Evolutionary conservation across 208 protist genomes (phyloP).

Genomic region (Trypanosoma congolense): DNA sequence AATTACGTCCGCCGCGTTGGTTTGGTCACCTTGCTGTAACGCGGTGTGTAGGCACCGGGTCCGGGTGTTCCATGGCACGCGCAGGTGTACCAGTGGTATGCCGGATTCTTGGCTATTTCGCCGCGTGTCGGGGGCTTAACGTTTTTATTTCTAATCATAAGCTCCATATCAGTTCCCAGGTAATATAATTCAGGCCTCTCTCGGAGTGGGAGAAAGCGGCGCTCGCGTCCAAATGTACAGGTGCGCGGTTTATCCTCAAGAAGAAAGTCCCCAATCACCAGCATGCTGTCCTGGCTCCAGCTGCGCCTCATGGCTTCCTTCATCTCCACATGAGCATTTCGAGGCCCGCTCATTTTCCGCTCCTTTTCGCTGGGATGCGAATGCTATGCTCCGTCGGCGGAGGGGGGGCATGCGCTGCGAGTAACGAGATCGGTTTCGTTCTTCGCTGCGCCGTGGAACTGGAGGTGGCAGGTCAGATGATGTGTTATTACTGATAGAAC

Average conservation of each 20-base stretch:
- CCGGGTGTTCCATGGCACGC: conserved; percentile 39
- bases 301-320: conserved; percentile 46
- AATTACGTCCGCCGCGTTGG: conserved; percentile 16
- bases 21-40: conserved; percentile 59
- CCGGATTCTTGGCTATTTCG: conserved; percentile 19
- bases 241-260: conserved; percentile 41
- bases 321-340: conserved; percentile 40
- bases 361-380: conserved; percentile 30
- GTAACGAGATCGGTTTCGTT: background rate
- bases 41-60: conserved; percentile 75
- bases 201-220: conserved; percentile 54
- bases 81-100: conserved; percentile 20
- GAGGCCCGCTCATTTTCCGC: conserved; percentile 24
- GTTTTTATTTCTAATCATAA: conserved; percentile 31
- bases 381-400: conserved; percentile 7
- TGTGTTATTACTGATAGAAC: conserved; percentile 13
- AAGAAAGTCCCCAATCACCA: conserved; percentile 56
- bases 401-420: too few species aligned
- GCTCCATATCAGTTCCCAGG: conserved; percentile 40
- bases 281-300: conserved; percentile 43
- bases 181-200: conserved; percentile 47
- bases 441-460: background rate
- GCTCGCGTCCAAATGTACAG: conserved; percentile 64
- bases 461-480: background rate
- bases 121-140: conserved; percentile 12